These are phyloP conservation scores for Talaromyces sp. DNA, from an alignment of 2,329 filamentous ascomycete species.

Conservation along the genomic window DNA sequence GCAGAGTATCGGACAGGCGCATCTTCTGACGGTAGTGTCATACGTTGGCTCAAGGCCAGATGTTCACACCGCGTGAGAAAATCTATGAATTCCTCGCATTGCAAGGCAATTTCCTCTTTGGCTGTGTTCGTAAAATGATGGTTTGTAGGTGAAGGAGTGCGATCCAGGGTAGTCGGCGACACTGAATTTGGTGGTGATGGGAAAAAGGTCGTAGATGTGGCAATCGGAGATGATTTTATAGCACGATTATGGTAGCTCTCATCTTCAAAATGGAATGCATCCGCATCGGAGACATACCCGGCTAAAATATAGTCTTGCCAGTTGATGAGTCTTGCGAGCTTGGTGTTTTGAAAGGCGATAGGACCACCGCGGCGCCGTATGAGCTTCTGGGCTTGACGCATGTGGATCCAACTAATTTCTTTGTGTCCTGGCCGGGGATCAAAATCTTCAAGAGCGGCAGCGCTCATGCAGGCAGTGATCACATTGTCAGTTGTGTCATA, in stretches of 20 bases:
- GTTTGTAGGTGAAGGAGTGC: slow-evolving; percentile 15
- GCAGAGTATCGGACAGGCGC: slow-evolving; percentile 27
- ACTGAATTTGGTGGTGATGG: slow-evolving; percentile 22
- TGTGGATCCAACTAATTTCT: slow-evolving; percentile 39
- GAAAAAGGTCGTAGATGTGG: slow-evolving; percentile 19
- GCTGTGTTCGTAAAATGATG: slow-evolving; percentile 17
- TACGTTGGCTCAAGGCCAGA: slow-evolving; percentile 31
- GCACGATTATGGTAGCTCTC: slow-evolving; percentile 17
- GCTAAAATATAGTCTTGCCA: slow-evolving; percentile 43
- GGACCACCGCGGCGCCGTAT: slow-evolving; percentile 38
- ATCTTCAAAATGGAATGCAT: slow-evolving; percentile 36
- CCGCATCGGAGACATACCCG: slow-evolving; percentile 35
- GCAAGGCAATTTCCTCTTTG: slow-evolving; percentile 31
- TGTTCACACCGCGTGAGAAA: slow-evolving; percentile 39
- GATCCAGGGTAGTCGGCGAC: slow-evolving; percentile 11
- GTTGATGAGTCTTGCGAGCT: slow-evolving; percentile 40
- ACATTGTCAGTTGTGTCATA: slow-evolving; percentile 37
- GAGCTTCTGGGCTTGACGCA: slow-evolving; percentile 39
- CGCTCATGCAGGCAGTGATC: slow-evolving; percentile 39
- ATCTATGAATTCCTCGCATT: slow-evolving; percentile 38
- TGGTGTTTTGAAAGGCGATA: slow-evolving; percentile 34
- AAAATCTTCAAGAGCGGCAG: slow-evolving; percentile 40
- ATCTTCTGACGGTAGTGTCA: slow-evolving; percentile 20
- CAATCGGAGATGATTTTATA: slow-evolving; percentile 10
- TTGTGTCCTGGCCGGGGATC: slow-evolving; percentile 39